Evolutionary conservation across 2,329 filamentous ascomycete species (phyloP).

Genomic region (Claviceps humidiphila): DNA sequence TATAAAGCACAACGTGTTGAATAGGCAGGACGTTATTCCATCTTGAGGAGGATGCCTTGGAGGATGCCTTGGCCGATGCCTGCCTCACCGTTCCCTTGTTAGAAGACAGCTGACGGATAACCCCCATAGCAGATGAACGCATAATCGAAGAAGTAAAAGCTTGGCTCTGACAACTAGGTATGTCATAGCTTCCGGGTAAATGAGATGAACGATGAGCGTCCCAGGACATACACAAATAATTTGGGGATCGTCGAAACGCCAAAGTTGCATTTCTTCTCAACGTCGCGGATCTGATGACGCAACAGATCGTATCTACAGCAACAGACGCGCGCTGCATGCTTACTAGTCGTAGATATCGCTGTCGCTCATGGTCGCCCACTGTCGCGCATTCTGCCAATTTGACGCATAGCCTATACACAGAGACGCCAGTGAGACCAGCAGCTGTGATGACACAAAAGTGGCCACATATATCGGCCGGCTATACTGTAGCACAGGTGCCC

Average conservation of each 20-base stretch:
- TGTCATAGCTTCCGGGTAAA: neutral
- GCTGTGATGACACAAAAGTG: neutral
- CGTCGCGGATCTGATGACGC: neutral
- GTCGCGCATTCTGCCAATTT: neutral
- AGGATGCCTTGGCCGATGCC: neutral
- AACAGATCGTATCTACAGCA: neutral
- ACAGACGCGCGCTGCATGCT: neutral
- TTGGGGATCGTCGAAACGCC: neutral
- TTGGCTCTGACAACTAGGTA: neutral
- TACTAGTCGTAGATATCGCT: neutral
- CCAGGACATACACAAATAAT: neutral
- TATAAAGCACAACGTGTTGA: neutral
- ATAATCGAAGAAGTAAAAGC: neutral
- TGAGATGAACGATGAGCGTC: neutral
- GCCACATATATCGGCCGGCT: neutral
- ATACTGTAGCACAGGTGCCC: neutral
- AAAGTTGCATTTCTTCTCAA: neutral
- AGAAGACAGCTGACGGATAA: neutral
- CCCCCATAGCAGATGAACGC: neutral
- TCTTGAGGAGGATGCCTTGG: neutral
- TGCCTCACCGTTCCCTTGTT: neutral
- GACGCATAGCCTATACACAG: neutral
- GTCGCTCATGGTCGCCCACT: neutral
- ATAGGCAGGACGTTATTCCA: neutral
- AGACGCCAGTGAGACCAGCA: neutral